phyloP scores from a whole-genome alignment of 768 basidiomycete species.

The Suillus plorans region DNA sequence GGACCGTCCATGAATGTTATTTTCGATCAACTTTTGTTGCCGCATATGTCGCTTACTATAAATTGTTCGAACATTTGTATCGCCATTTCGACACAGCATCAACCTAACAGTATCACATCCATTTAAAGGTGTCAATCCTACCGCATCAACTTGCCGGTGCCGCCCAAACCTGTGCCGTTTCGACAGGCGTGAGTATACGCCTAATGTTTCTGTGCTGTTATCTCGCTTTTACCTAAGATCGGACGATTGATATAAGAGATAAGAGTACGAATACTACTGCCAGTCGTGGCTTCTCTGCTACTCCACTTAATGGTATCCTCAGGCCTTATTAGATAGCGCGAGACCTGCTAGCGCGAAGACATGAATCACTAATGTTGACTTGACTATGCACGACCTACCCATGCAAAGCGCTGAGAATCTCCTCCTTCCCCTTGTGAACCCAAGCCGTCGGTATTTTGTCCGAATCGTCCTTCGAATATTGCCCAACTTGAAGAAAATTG shows the following conservation, averaged over 20 bases:
- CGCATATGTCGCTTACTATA: constrained; percentile 31
- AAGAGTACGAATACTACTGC: background rate
- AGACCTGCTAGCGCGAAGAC: background rate
- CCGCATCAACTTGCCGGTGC: constrained; percentile 54
- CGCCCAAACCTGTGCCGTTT: constrained; percentile 55
- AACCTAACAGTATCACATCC: constrained; percentile 31
- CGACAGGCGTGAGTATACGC: constrained; percentile 59
- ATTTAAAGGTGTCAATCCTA: constrained; percentile 48
- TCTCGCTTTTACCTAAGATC: constrained; percentile 47
- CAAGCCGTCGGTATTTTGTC: background rate
- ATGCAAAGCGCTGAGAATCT: background rate
- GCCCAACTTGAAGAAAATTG: constrained; percentile 1
- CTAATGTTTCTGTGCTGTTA: constrained; percentile 83
- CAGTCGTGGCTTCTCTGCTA: background rate
- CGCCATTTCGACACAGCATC: background rate
- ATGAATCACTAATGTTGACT: background rate
- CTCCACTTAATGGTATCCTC: background rate
- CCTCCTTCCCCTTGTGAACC: background rate
- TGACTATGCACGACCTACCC: background rate
- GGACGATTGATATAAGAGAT: background rate
- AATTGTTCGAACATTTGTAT: constrained; percentile 60
- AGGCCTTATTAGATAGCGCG: background rate
- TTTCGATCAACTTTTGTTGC: constrained; percentile 45
- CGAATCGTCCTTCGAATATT: background rate
- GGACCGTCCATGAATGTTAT: constrained; percentile 39